Percentiles rank a stretch among this genome's conserved stretches.
Evolutionary conservation across 768 basidiomycete species (phyloP).

Genomic region (Sporobolomyces roseus): DNA sequence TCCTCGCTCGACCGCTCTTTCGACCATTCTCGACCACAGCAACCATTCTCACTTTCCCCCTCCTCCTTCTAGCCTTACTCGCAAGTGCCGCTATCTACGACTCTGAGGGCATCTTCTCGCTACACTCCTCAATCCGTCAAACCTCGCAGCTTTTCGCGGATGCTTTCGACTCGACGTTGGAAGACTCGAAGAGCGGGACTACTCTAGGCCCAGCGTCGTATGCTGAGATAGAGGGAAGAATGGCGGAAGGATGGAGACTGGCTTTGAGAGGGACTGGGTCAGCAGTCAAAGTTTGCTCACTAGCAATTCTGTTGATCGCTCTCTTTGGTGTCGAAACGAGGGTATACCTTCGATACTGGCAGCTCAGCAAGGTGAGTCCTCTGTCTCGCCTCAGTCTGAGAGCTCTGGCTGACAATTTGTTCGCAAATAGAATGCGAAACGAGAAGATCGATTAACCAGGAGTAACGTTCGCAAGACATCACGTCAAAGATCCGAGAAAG

Average conservation of each 20-base stretch:
- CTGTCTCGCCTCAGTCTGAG: background rate
- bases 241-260: background rate
- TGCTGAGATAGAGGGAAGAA: background rate
- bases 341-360: constrained; percentile 2
- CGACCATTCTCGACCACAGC: constrained; percentile 13
- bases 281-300: background rate
- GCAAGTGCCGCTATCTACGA: constrained; percentile 1
- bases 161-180: background rate
- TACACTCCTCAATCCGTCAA: background rate
- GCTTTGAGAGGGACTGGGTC: background rate
- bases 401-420: background rate
- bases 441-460: background rate
- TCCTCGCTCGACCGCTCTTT: constrained; percentile 1
- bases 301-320: background rate
- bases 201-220: constrained; percentile 2
- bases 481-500: background rate
- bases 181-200: background rate
- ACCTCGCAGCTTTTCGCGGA: background rate
- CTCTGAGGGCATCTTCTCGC: background rate
- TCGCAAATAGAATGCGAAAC: constrained; percentile 1
- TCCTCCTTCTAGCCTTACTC: background rate
- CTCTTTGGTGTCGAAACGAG: background rate
- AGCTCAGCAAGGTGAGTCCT: constrained; percentile 11
- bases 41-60: background rate
- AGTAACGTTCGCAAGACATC: background rate